These are phyloP conservation scores for Sphagnum contortum DNA, from an alignment of 225 moss, liverwort and hornwort species.

Conservation along the genomic window DNA sequence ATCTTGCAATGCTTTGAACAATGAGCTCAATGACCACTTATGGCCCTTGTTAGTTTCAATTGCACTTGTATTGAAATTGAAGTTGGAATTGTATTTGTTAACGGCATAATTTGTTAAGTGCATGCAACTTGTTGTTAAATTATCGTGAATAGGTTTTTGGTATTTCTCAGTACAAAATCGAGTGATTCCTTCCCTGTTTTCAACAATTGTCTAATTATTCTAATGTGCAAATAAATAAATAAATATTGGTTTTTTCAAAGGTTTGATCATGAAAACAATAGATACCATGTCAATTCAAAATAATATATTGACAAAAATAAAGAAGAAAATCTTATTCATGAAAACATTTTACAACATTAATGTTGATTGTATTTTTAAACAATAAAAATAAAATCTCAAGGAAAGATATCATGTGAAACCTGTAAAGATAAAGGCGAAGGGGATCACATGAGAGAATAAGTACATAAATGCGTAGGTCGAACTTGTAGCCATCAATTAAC, in stretches of 20 bases:
- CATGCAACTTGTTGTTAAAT: constrained; percentile 43
- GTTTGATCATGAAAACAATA: too few relatives aligned
- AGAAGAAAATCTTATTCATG: too few relatives aligned
- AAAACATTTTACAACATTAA: too few relatives aligned
- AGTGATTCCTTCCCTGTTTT: constrained; percentile 42
- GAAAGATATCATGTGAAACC: constrained; percentile 29
- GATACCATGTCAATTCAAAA: too few relatives aligned
- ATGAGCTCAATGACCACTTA: constrained; percentile 44
- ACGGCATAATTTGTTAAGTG: constrained; percentile 58
- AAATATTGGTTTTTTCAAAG: background rate
- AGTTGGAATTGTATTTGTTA: constrained; percentile 49
- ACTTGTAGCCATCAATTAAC: constrained; percentile 62
- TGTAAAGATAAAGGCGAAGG: constrained; percentile 73
- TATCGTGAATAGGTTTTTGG: constrained; percentile 40
- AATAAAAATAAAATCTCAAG: too few relatives aligned
- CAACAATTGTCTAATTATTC: too few relatives aligned
- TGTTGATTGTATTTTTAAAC: too few relatives aligned
- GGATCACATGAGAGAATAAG: constrained; percentile 76
- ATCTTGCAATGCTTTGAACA: constrained; percentile 32
- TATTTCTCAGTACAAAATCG: constrained; percentile 61
- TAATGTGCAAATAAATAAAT: background rate
- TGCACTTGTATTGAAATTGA: constrained; percentile 41
- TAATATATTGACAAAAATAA: too few relatives aligned
- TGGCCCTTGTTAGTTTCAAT: constrained; percentile 42
- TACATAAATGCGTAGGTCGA: constrained; percentile 65